Base-by-base conservation (phyloP, 2,329 filamentous ascomycete species). In the Beauveria australis region DNA sequence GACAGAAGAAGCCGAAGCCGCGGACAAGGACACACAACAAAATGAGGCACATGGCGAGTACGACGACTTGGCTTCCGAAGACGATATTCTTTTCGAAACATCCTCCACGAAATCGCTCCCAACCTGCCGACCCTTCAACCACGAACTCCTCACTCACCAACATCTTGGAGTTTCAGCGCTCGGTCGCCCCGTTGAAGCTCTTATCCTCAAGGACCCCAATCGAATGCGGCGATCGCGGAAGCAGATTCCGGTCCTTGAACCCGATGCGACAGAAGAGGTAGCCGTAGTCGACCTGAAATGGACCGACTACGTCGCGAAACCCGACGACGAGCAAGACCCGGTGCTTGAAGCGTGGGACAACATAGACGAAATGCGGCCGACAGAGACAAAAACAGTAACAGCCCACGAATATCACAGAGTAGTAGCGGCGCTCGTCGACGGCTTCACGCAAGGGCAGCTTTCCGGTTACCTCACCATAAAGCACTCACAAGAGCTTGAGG, bases 381-480 rank as follows among this genome's bases (percentile, higher is more conserved):
- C 60, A 1, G 72, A 74, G 6, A 73, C 73, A 26, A 72, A 62
- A 1, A 65, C 74, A 9, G 60, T 84, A 5, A 66, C 71, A 1
- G 65, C 69, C 40, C 70, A 67, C 0, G 73, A 79, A 7, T 82
- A 81, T 58, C 67, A 72, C 3, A 69, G 71, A 14, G 66, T 85
- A 16, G 65, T 73, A 28, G 62, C 70, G 1, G 63, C 66, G 3
- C 70, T 84, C 6, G 52, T 69, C 14, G 64, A 72, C 0, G 78
- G 81, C 8, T 85, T 85, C 66, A 79, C 79, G 0, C 67, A 61
- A 0, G 41, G 65, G 0, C 82, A 85, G 64, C 70, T 85, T 19
- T 62, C 61, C 9, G 65, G 67, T 2, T 85, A 85, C 62, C 66
- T 78, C 24, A 64, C 8, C 40, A 60, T 22, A 49, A 66, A 61